phyloP scores from a whole-genome alignment of 371 early-diverging fungal species.

The Zychaea mexicana region DNA sequence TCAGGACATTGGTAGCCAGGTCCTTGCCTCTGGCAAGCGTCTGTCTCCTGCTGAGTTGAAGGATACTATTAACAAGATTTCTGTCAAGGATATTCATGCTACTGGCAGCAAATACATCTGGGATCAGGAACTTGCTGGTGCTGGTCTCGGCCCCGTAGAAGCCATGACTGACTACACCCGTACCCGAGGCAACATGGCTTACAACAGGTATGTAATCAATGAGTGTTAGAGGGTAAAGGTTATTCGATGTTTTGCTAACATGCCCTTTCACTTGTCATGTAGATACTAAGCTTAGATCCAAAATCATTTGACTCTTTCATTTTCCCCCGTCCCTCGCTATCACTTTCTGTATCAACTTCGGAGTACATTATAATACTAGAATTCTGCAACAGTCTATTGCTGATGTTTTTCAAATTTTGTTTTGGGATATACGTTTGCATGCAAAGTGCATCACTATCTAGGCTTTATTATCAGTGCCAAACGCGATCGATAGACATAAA shows the following conservation, averaged over 20 bases:
- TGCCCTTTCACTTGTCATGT: background rate
- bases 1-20: slow-evolving; percentile 93
- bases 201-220: slow-evolving; percentile 54
- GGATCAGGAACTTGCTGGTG: slow-evolving; percentile 65
- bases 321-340: too few species aligned
- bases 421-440: too few species aligned
- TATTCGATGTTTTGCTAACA: background rate
- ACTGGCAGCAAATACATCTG: slow-evolving; percentile 82
- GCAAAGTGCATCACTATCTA: too few species aligned
- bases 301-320: too few species aligned
- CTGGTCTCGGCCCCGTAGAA: slow-evolving; percentile 55
- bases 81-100: slow-evolving; percentile 78
- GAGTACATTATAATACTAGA: too few species aligned
- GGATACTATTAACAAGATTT: slow-evolving; percentile 78
- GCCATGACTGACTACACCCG: slow-evolving; percentile 86
- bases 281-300: background rate
- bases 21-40: slow-evolving; percentile 88
- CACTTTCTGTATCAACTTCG: too few species aligned
- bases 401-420: too few species aligned
- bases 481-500: too few species aligned
- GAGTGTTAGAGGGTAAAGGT: background rate
- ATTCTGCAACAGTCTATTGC: too few species aligned
- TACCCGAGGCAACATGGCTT: slow-evolving; percentile 77
- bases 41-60: slow-evolving; percentile 82
- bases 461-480: too few species aligned